Percentiles rank a stretch among this genome's conserved stretches.
phyloP scores from a whole-genome alignment of 2,329 filamentous ascomycete genomes.

The Colletotrichum aenigma region DNA sequence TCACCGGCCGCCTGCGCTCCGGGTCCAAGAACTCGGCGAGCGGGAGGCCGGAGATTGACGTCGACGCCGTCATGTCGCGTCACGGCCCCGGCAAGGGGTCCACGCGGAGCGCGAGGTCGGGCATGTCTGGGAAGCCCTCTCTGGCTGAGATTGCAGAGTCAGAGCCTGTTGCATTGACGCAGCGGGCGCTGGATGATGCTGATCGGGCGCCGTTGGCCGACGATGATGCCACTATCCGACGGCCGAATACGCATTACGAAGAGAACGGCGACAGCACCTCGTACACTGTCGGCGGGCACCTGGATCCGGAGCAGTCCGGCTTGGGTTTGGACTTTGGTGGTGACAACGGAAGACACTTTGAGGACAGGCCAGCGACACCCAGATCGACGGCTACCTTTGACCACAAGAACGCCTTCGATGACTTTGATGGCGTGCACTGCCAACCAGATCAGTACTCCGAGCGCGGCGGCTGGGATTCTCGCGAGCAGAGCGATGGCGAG shows the following conservation, averaged over 20 bases:
- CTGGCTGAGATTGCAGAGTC: slow-evolving; percentile 63
- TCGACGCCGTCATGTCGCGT: slow-evolving; percentile 47
- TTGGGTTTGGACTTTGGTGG: slow-evolving; percentile 10
- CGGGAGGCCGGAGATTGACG: slow-evolving; percentile 45
- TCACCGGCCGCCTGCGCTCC: slow-evolving; percentile 61
- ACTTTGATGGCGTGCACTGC: slow-evolving; percentile 84
- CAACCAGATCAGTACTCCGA: slow-evolving; percentile 52
- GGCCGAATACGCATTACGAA: slow-evolving; percentile 23
- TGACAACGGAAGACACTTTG: not conserved
- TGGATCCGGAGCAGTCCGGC: slow-evolving; percentile 23
- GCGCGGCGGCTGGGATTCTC: slow-evolving; percentile 21
- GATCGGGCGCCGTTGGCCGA: slow-evolving; percentile 44
- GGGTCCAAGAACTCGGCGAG: slow-evolving; percentile 53
- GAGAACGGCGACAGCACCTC: not conserved
- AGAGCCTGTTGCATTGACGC: slow-evolving; percentile 55
- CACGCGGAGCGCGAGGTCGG: slow-evolving; percentile 52
- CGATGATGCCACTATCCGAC: slow-evolving; percentile 41
- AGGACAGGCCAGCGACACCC: slow-evolving; percentile 29
- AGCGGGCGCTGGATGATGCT: slow-evolving; percentile 58
- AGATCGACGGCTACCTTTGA: slow-evolving; percentile 44
- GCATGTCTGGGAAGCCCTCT: slow-evolving; percentile 43
- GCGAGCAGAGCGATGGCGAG: not conserved
- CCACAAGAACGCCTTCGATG: slow-evolving; percentile 70
- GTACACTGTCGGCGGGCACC: slow-evolving; percentile 36
- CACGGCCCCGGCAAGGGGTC: slow-evolving; percentile 61